Conservation (phyloP, 257 asterid genomes). For the Capsicum chinense region DNA sequence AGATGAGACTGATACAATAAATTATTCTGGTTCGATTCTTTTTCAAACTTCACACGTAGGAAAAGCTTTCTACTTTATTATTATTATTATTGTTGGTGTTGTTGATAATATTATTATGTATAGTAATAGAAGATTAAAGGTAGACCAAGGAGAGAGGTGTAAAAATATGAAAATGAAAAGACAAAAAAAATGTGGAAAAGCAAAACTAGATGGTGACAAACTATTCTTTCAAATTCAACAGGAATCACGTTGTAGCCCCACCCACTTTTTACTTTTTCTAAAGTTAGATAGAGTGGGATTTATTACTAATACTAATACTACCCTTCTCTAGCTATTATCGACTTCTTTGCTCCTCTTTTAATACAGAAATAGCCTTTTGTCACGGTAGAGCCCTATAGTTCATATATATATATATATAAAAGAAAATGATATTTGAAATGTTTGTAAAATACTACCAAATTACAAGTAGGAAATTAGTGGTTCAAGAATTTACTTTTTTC, state of each 20-base stretch:
- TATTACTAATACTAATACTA: not conserved
- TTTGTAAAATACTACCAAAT: not conserved
- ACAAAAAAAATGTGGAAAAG: conserved; percentile 12
- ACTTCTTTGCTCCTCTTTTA: not conserved
- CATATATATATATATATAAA: not conserved
- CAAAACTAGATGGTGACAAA: conserved; percentile 21
- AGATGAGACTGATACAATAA: too few species aligned
- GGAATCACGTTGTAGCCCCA: not conserved
- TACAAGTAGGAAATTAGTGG: not conserved
- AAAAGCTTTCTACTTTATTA: too few species aligned
- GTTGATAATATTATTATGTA: too few species aligned
- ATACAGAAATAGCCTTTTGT: conserved; percentile 12
- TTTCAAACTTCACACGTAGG: too few species aligned
- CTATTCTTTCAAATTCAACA: not conserved
- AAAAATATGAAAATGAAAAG: not conserved
- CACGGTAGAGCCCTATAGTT: not conserved
- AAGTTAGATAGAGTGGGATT: conserved; percentile 13
- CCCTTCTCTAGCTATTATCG: not conserved
- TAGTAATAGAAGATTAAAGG: not conserved
- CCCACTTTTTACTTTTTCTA: conserved; percentile 23
- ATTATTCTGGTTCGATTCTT: too few species aligned
- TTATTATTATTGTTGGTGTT: too few species aligned
- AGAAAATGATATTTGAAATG: not conserved
- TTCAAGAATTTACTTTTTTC: not conserved
- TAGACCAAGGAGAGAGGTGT: not conserved